Base-by-base conservation (phyloP, 495 filamentous ascomycete species). In the Lindgomyces ingoldianus region DNA sequence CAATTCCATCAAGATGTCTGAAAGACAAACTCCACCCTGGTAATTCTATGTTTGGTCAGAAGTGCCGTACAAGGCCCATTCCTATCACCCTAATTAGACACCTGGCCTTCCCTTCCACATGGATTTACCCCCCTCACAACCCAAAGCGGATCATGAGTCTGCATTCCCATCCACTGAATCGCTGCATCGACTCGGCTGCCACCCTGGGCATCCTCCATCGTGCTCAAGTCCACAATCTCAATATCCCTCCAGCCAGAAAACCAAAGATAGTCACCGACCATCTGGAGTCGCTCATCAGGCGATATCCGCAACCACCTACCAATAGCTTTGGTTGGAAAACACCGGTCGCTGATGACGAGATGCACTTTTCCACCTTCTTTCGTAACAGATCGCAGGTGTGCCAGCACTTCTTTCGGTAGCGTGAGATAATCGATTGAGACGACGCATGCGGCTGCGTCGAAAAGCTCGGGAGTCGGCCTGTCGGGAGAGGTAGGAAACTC, bases 401-500 rank as follows among this genome's bases (percentile, higher is more conserved):
- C 27, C 2, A 81, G 75, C 12, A 81, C 72, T 19, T 68, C 64
- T 26, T 76, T 45, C 0, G 78, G 80, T 11, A 66, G 29, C 18
- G 74, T 78, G 0, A 81, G 70, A 62, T 81, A 81, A 59, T 81
- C 78, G 18, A 79, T 75, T 22, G 63, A 72, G 9, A 81, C 77
- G 24, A 78, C 77, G 67, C 78, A 80, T 3, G 75, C 75, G 1
- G 76, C 73, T 1, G 74, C 70, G 64, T 78, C 74, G 3, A 80
- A 48, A 26, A 68, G 59, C 19, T 47, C 48, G 16, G 55, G 21
- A 14, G 57, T 36, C 42, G 27, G 41, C 39, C 14, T 24, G 44
- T 48, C 55, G 39, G 1, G 19, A n/a, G 25, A 48, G 11, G 52
- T 9, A 36, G 30, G 30, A 18, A 80, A 50, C 2, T 62, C 56